These are phyloP conservation scores for Persicaria maculosa DNA, from an alignment of 148 eudicot species.

Conservation along the genomic window DNA sequence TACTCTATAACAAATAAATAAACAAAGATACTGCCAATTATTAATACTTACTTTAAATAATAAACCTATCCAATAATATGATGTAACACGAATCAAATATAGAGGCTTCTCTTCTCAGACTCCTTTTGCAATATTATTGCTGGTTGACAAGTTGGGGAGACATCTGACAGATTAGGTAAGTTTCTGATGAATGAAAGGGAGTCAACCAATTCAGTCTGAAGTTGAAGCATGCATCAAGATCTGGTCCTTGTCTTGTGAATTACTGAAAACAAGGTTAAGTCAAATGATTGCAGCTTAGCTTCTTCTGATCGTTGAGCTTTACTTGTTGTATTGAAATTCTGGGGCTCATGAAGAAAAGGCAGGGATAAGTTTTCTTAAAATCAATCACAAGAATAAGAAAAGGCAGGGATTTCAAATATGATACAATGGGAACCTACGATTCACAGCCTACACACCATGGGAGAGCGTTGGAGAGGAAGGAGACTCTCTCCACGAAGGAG, in stretches of 20 bases:
- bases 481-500: too few relatives aligned
- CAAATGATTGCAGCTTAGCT: constrained; percentile 28
- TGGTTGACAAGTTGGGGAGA: constrained; percentile 30
- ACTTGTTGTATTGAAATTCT: constrained; percentile 32
- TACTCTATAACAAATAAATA: too few relatives aligned
- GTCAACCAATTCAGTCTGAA: constrained; percentile 61
- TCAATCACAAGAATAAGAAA: too few relatives aligned
- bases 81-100: constrained; percentile 53
- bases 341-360: constrained; percentile 55
- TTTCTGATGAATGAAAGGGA: constrained; percentile 69
- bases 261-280: constrained; percentile 66
- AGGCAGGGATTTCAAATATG: too few relatives aligned
- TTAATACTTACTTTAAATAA: too few relatives aligned
- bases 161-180: constrained; percentile 62
- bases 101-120: constrained; percentile 46
- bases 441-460: too few relatives aligned
- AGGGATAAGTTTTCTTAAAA: constrained; percentile 33
- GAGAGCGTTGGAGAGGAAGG: too few relatives aligned
- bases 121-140: constrained; percentile 33
- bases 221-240: constrained; percentile 36
- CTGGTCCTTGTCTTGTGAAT: constrained; percentile 72
- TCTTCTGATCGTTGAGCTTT: constrained; percentile 32
- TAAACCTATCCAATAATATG: too few relatives aligned
- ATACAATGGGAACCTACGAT: too few relatives aligned
- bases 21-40: too few relatives aligned